Evolutionary conservation across 495 filamentous ascomycete species (phyloP).

Genomic region (Xylaria nigripes): DNA sequence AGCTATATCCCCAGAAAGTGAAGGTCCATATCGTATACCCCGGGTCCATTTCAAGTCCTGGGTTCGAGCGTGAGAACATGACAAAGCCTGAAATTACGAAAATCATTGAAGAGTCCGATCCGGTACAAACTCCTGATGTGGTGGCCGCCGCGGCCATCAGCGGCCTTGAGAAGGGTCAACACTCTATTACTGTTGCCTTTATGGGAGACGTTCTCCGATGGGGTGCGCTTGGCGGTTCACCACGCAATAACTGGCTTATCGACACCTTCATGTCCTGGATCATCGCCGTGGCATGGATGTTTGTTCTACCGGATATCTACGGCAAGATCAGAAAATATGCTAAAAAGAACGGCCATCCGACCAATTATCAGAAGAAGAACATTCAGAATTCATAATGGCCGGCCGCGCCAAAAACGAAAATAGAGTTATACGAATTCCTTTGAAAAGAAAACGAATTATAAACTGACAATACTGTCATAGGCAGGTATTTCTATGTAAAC

Average conservation of each 20-base stretch:
- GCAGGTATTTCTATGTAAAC: background rate
- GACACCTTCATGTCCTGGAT: constrained; percentile 56
- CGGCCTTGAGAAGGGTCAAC: constrained; percentile 72
- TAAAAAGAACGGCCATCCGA: constrained; percentile 50
- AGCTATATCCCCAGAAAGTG: constrained; percentile 68
- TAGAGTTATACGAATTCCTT: background rate
- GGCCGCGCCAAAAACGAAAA: too few relatives aligned
- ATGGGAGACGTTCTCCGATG: constrained; percentile 62
- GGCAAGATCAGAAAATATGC: constrained; percentile 50
- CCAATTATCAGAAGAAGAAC: constrained; percentile 25
- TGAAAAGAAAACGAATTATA: too few relatives aligned
- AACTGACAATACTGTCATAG: too few relatives aligned
- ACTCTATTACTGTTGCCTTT: constrained; percentile 64
- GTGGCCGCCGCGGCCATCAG: constrained; percentile 63
- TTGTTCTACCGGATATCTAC: constrained; percentile 52
- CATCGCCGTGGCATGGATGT: constrained; percentile 49
- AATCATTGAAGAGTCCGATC: constrained; percentile 74
- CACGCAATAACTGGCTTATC: constrained; percentile 49
- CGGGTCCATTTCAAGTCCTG: constrained; percentile 69
- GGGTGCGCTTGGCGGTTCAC: constrained; percentile 46
- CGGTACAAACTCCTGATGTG: constrained; percentile 65
- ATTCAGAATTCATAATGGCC: background rate
- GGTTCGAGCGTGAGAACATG: constrained; percentile 67
- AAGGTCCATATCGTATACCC: constrained; percentile 80
- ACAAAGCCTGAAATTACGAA: constrained; percentile 76